Evolutionary conservation across 306 rosid species (phyloP), one percentile per base, ranked within the genome.

Genomic region (Rosa persica): DNA sequence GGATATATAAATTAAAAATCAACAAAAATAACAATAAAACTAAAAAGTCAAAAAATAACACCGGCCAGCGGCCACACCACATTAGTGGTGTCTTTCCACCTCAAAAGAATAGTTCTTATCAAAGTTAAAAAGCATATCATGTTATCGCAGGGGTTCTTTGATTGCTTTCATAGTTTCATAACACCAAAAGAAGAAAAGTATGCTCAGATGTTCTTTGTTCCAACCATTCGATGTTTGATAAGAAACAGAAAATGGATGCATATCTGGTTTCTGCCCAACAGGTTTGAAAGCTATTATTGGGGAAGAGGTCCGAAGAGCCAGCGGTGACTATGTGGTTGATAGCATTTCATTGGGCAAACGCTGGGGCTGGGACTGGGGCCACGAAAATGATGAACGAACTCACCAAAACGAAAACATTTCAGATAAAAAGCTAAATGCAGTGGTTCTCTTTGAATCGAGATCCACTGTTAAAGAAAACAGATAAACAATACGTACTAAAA

Each of bases 121-220:
- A 64, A 64, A 34, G 68, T 62, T 17, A 62, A 13, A 64, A 34
- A 34, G 69, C 69, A 64, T 16, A 64, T 15, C 69, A 64, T 62
- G 38, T 5, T 6, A 5, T 25, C 36, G 2, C 19, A 15, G n/a
- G 23, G 65, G 9, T 64, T 16, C 69, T 15, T 64, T 64, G 10
- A 16, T 34, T 15, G 5, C n/a, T 64, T 64, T 64, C 69, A 16
- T 64, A 17, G 2, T 64, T 64, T 64, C 69, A 16, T 64, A 17
- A 6, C 22, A 34, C 38, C 34, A 16, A 34, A 15, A 64, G 12
- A 64, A 64, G 43, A 30, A 64, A 64, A 64, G 12, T 3, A 34
- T 15, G 43, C 38, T 64, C 6, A 27, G 4, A 61, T 36, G 69
- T 64, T 64, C 69, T 60, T 60, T 23, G 66, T 25, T 60, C 38